Conservation (phyloP, 805 yeast genomes). For the Isabelozyma pseudorhagii region DNA sequence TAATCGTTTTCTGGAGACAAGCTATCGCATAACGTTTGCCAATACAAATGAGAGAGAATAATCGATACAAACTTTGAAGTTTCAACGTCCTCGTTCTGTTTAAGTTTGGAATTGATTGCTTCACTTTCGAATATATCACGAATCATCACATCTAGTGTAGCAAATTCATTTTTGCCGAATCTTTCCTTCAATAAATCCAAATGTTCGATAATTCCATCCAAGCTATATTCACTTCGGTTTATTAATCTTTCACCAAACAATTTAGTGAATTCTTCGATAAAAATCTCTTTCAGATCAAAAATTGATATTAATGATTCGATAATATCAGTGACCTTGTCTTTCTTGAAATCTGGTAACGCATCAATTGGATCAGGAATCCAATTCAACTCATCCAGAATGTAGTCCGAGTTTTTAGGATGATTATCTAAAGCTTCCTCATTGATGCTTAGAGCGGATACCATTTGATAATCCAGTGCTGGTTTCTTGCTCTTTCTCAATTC, state of each 20-base stretch:
- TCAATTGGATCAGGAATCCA: slow-evolving; percentile 90
- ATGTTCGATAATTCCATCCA: slow-evolving; percentile 36
- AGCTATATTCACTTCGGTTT: slow-evolving; percentile 35
- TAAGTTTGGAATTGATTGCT: slow-evolving; percentile 38
- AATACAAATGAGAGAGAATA: slow-evolving; percentile 72
- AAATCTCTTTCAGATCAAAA: slow-evolving; percentile 64
- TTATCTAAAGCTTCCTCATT: not conserved
- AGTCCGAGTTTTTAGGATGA: not conserved
- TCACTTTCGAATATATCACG: slow-evolving; percentile 63
- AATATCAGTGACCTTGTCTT: slow-evolving; percentile 58
- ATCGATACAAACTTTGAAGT: slow-evolving; percentile 32
- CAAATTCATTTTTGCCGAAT: slow-evolving; percentile 66
- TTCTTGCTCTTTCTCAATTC: slow-evolving; percentile 41
- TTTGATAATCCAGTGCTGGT: slow-evolving; percentile 9
- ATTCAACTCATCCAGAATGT: slow-evolving; percentile 39
- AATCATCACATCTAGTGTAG: slow-evolving; percentile 80
- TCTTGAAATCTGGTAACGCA: slow-evolving; percentile 80
- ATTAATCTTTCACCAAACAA: slow-evolving; percentile 60
- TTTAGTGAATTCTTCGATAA: slow-evolving; percentile 61
- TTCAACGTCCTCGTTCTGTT: slow-evolving; percentile 5
- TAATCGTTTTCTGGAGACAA: slow-evolving; percentile 24
- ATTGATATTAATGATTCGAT: slow-evolving; percentile 70
- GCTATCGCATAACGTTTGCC: slow-evolving; percentile 59
- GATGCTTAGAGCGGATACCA: not conserved
- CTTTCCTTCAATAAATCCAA: slow-evolving; percentile 56